Conservation (phyloP, 495 filamentous ascomycete genomes). For the Penicillium paradoxum region DNA sequence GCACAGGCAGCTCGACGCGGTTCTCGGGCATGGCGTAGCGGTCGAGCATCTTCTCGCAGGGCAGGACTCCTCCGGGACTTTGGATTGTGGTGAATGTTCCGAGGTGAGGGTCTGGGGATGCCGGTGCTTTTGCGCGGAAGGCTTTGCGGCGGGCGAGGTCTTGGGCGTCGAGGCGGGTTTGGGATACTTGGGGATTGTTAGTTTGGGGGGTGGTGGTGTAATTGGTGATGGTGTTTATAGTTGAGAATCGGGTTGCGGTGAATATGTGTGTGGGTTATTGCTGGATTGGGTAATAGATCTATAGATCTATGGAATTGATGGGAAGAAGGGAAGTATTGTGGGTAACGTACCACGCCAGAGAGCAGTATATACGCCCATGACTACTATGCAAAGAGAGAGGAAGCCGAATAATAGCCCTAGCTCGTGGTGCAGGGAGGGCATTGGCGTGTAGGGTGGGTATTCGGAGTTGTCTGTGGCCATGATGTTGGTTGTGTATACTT, state of each 20-base stretch:
- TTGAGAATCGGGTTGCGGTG: too few relatives aligned
- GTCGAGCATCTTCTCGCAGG: conserved; percentile 30
- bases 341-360: conserved; percentile 33
- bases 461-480: conserved; percentile 6
- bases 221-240: too few relatives aligned
- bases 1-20: conserved; percentile 19
- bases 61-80: not conserved
- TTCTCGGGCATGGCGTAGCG: conserved; percentile 9
- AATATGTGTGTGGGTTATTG: not conserved
- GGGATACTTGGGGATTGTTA: conserved; percentile 14
- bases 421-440: conserved; percentile 33
- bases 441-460: conserved; percentile 29
- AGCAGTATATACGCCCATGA: conserved; percentile 34
- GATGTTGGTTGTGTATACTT: not conserved
- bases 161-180: conserved; percentile 23
- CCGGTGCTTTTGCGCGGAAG: conserved; percentile 15
- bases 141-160: conserved; percentile 35
- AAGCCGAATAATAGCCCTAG: conserved; percentile 44
- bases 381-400: conserved; percentile 31
- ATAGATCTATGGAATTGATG: not conserved
- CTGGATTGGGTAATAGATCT: not conserved
- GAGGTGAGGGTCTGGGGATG: too few relatives aligned
- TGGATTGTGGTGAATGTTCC: too few relatives aligned
- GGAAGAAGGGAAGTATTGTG: not conserved
- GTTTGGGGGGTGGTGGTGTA: not conserved